Conservation (phyloP, 2,329 filamentous ascomycete genomes). For the Nemania sp. region DNA sequence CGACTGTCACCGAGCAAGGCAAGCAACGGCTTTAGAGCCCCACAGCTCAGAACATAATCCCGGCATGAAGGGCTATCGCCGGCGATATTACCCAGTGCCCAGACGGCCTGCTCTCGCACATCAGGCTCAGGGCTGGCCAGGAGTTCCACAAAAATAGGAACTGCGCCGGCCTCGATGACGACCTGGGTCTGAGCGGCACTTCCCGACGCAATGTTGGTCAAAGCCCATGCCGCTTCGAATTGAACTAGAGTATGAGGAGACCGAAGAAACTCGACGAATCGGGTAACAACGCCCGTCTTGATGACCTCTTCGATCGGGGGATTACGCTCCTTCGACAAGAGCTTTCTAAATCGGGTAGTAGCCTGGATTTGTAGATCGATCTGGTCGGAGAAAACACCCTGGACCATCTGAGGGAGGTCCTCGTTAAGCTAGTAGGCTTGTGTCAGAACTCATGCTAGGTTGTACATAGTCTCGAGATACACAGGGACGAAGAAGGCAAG, state of each 20-base stretch:
- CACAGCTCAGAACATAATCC: constrained; percentile 91
- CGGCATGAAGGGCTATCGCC: constrained; percentile 97
- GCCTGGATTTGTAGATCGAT: constrained; percentile 97
- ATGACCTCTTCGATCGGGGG: constrained; percentile 99
- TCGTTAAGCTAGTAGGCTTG: constrained; percentile 74
- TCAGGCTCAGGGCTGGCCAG: constrained; percentile 95
- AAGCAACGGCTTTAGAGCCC: constrained; percentile 87
- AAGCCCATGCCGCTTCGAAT: constrained; percentile 97
- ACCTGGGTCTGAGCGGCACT: constrained; percentile 98
- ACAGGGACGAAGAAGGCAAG: not conserved
- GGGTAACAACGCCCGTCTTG: constrained; percentile 95
- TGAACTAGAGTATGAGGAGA: constrained; percentile 98
- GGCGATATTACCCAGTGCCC: constrained; percentile 98
- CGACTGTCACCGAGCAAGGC: constrained; percentile 92
- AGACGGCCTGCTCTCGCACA: constrained; percentile 96
- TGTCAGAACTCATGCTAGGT: constrained; percentile 33
- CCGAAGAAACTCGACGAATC: constrained; percentile 97
- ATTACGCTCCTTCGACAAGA: constrained; percentile 98
- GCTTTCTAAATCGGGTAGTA: constrained; percentile 97
- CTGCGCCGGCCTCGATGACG: constrained; percentile 96
- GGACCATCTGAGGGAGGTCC: constrained; percentile 97
- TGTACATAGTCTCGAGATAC: not conserved
- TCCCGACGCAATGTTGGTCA: constrained; percentile 98
- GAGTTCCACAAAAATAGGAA: constrained; percentile 97
- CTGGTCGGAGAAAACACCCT: constrained; percentile 97